phyloP scores from a whole-genome alignment of 192 early-diverging fungal species.

The Coemansia aciculifera region DNA sequence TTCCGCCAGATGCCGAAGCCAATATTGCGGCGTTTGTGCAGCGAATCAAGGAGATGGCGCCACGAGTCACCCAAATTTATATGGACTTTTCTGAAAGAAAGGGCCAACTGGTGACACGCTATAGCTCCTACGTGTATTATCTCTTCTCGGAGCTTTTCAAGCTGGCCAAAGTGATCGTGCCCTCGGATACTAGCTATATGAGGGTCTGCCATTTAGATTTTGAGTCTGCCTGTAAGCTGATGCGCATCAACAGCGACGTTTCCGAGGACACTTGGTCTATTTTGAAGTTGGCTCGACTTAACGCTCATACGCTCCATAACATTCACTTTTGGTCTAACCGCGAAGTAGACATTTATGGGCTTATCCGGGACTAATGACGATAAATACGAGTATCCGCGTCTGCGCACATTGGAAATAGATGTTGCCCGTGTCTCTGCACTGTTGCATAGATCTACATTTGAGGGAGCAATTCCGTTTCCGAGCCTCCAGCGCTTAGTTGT shows the following conservation, averaged over 20 bases:
- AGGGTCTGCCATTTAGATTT: no score
- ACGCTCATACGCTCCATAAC: not conserved
- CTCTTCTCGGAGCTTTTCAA: not conserved
- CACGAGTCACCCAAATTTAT: not conserved
- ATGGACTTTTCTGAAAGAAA: no score
- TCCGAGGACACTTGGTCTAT: not conserved
- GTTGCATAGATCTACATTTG: not conserved
- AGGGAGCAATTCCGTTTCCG: not conserved
- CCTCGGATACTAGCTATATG: no score
- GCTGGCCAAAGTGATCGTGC: no score
- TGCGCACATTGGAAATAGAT: not conserved
- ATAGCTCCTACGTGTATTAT: not conserved
- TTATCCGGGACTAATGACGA: not conserved
- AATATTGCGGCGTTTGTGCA: not conserved
- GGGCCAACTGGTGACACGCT: no score
- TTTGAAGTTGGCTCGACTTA: not conserved
- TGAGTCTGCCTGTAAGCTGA: not conserved
- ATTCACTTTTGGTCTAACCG: not conserved
- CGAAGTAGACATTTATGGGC: not conserved
- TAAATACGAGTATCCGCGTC: not conserved
- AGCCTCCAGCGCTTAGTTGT: not conserved
- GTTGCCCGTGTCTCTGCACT: not conserved
- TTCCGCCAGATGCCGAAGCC: not conserved
- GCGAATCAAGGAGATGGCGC: constrained; percentile 1
- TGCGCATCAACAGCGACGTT: not conserved